Percentiles rank a stretch among this genome's conserved stretches.
Conservation (phyloP, 139 green algal species). For the Protoeuglena noctilucae region DNA sequence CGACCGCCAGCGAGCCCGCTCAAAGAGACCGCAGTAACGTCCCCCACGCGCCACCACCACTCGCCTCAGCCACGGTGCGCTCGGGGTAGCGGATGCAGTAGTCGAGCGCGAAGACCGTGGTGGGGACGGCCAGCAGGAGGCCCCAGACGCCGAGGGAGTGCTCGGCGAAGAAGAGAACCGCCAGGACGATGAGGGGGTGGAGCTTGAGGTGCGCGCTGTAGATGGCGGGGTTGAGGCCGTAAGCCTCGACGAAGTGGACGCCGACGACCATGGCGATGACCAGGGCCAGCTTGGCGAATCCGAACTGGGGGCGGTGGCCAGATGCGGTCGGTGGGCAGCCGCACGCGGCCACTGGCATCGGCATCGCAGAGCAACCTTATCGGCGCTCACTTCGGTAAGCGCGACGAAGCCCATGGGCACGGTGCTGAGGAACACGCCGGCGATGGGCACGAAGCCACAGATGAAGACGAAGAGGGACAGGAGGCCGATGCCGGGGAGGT, state of each 20-base stretch:
- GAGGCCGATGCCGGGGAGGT: slow-evolving; percentile 63
- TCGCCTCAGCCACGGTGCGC: background rate
- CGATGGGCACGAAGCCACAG: slow-evolving; percentile 81
- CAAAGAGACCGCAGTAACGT: too few relatives aligned
- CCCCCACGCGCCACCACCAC: too few relatives aligned
- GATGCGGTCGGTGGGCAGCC: too few relatives aligned
- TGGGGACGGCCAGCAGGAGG: slow-evolving; percentile 75
- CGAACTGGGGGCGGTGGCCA: too few relatives aligned
- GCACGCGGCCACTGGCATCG: too few relatives aligned
- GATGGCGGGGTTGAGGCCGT: slow-evolving; percentile 63
- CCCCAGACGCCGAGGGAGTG: slow-evolving; percentile 83
- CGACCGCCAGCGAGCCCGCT: too few relatives aligned
- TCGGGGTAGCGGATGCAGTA: slow-evolving; percentile 46
- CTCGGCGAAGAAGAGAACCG: slow-evolving; percentile 48
- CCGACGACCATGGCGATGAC: slow-evolving; percentile 62
- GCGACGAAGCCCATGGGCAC: slow-evolving; percentile 69
- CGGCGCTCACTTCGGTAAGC: too few relatives aligned
- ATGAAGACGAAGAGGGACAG: slow-evolving; percentile 85
- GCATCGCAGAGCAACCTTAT: too few relatives aligned
- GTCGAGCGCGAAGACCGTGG: slow-evolving; percentile 79
- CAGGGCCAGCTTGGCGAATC: slow-evolving; percentile 76
- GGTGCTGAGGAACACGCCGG: slow-evolving; percentile 78
- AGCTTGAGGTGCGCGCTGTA: slow-evolving; percentile 84
- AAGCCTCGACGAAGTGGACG: slow-evolving; percentile 75
- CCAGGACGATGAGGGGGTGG: slow-evolving; percentile 72